Base-by-base conservation (phyloP, 352 stramenopile species). In the Phytophthora pini region DNA sequence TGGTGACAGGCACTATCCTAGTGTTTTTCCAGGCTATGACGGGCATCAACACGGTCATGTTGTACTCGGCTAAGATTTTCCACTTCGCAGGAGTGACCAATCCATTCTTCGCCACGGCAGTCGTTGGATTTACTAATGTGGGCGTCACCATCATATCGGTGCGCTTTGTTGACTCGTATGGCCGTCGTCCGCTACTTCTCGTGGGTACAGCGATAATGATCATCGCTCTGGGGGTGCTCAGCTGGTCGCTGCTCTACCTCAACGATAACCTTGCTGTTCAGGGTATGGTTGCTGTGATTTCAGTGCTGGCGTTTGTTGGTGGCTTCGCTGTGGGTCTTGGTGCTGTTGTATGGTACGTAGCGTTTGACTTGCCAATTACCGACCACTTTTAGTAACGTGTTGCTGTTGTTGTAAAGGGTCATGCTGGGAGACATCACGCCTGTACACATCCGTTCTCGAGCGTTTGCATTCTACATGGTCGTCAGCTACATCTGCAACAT, bases 41-140 rank as follows among this genome's bases (percentile, higher is more conserved):
- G 27, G 91, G 91, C 1, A 96, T 97, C 71, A 97, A 97, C 72
- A 97, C 87, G 7, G 91, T 97, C 29, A 94, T 97, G 76, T 69
- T 97, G 29, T 97, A 97, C 63, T 97, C 89, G 4, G 86, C 88
- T 49, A 95, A 94, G 65, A 96, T 97, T 63, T 97, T 97, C 61
- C 79, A 93, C 47, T 88, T 97, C 59, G 90, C 90, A 10, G 90
- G 90, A 53, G 85, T 97, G 43, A 87, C 87, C 17, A 90, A 93
- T 45, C 88, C 90, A 36, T 91, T 95, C 51, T 74, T 95, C 24
- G 88, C 86, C 12, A 97, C 89, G 0, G 77, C 82, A 5, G 72
- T 93, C 3, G 88, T 97, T 17, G 70, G 77, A 10, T 69, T 91
- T 10, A 77, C 76, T 29, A 96, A 97, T 50, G 87, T 97, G 3